phyloP scores from a whole-genome alignment of 441 rosid species.

The Populus hybrid region DNA sequence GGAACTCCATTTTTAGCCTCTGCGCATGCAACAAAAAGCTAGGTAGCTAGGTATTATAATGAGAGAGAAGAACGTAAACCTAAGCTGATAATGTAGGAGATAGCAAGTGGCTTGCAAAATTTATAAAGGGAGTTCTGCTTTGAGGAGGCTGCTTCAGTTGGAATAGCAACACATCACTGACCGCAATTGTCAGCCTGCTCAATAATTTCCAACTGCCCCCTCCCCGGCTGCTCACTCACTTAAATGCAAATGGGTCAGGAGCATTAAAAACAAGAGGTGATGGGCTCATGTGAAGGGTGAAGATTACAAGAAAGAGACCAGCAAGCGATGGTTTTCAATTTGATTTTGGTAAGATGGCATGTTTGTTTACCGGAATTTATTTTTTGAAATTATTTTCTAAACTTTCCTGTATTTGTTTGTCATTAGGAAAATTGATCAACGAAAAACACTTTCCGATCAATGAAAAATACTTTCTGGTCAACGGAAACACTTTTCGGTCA shows the following conservation, averaged over 20 bases:
- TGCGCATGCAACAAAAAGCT: conserved; percentile 3
- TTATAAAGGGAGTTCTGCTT: conserved; percentile 19
- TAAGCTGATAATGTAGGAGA: conserved; percentile 1
- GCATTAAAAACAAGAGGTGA: conserved; percentile 3
- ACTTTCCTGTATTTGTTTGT: no score
- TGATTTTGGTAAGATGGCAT: not conserved
- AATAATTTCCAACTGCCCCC: conserved; percentile 38
- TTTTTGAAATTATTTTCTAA: no score
- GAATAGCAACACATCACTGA: conserved; percentile 2
- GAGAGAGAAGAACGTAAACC: conserved; percentile 2
- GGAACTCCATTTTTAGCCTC: conserved; percentile 31
- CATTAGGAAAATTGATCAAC: no score
- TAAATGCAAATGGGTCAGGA: conserved; percentile 31
- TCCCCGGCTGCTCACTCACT: conserved; percentile 1
- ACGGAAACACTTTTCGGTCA: no score
- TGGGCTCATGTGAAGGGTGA: not conserved
- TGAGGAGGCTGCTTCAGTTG: not conserved
- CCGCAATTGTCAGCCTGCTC: not conserved
- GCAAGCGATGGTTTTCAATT: not conserved
- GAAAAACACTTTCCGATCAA: no score
- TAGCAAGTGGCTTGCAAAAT: conserved; percentile 6
- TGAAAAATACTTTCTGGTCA: no score
- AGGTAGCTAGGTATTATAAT: not conserved
- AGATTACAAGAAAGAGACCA: not conserved
- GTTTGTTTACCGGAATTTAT: no score